Percentiles rank a stretch among this genome's conserved stretches.
phyloP scores from a whole-genome alignment of 352 stramenopile species.

The Saprolegnia diclina region DNA sequence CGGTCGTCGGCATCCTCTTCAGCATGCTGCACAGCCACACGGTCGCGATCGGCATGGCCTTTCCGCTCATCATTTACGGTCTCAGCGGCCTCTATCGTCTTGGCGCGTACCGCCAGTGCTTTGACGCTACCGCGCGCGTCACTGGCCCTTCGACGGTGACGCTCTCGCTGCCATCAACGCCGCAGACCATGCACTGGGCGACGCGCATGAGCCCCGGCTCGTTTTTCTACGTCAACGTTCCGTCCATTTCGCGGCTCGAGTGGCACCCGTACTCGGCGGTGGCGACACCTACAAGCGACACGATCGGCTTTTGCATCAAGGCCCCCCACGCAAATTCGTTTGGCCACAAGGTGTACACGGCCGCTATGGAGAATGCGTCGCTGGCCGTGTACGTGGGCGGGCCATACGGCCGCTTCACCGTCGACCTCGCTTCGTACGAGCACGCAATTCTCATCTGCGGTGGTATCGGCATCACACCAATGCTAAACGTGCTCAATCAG shows the following conservation, averaged over 20 bases:
- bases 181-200: constrained; percentile 1
- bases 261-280: constrained; percentile 80
- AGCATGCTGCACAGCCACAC: constrained; percentile 58
- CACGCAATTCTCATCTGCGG: no score
- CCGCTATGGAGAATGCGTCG: no score
- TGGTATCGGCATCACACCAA: no score
- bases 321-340: no score
- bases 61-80: constrained; percentile 59
- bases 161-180: not conserved
- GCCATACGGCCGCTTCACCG: constrained; percentile 1
- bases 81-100: constrained; percentile 41
- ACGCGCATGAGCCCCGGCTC: constrained; percentile 33
- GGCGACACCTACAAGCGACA: constrained; percentile 59
- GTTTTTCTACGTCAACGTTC: constrained; percentile 68
- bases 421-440: constrained; percentile 29
- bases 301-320: constrained; percentile 66
- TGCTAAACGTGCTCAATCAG: no score
- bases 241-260: constrained; percentile 49
- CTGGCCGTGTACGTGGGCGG: no score
- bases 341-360: no score
- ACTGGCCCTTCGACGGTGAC: constrained; percentile 41
- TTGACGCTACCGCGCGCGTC: not conserved
- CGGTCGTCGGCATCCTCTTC: constrained; percentile 66
- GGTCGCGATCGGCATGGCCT: constrained; percentile 40
- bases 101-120: constrained; percentile 34